phyloP scores from a whole-genome alignment of 129 eudicot species.

The Dittrichia graveolens region DNA sequence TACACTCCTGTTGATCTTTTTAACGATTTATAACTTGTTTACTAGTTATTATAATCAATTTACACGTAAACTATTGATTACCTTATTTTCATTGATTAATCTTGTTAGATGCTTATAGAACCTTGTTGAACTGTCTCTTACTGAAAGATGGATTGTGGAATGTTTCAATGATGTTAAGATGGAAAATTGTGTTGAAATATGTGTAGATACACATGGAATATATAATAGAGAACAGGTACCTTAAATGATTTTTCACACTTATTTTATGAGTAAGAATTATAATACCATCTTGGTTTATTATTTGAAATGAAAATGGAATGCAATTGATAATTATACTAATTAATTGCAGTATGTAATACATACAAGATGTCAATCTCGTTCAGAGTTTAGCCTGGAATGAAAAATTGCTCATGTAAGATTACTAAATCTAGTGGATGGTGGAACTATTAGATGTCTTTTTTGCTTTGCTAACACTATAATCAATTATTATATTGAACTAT shows the following conservation, averaged over 20 bases:
- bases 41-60: too few relatives aligned
- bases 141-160: conserved; percentile 94
- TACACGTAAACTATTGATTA: too few relatives aligned
- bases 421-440: conserved; percentile 13
- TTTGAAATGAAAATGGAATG: neutral
- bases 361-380: conserved; percentile 84
- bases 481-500: conserved; percentile 21
- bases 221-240: conserved; percentile 87
- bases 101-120: neutral
- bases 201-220: conserved; percentile 84
- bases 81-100: neutral
- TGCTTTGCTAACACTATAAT: conserved; percentile 3
- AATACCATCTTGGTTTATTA: conserved; percentile 12
- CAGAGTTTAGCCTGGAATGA: conserved; percentile 93
- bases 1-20: too few relatives aligned
- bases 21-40: too few relatives aligned
- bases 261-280: neutral
- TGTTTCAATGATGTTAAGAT: conserved; percentile 76
- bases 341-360: too few relatives aligned
- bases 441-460: conserved; percentile 13
- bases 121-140: conserved; percentile 21
- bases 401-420: conserved; percentile 85
- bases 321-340: too few relatives aligned
- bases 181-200: conserved; percentile 93
- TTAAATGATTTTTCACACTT: conserved; percentile 54